Conservation (phyloP, 2,329 filamentous ascomycete genomes). For the Alternaria gaisen region DNA sequence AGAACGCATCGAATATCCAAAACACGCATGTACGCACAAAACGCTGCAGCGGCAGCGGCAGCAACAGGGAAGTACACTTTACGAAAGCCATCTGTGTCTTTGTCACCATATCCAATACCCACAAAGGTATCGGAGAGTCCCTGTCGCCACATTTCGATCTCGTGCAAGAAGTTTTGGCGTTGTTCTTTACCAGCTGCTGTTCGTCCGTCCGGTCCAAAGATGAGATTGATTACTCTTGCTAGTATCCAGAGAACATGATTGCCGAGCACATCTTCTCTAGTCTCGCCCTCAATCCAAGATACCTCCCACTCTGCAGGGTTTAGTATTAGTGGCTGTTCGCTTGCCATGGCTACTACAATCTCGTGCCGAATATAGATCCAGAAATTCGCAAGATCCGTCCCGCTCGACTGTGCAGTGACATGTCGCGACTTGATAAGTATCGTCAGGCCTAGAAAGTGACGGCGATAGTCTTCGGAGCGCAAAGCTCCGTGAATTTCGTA, state of each 20-base stretch:
- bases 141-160: slow-evolving; percentile 40
- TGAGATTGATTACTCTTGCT: slow-evolving; percentile 40
- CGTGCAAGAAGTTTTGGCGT: slow-evolving; percentile 35
- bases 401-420: slow-evolving; percentile 39
- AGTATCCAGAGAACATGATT: slow-evolving; percentile 47
- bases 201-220: slow-evolving; percentile 33
- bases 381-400: slow-evolving; percentile 46
- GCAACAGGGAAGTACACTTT: slow-evolving; percentile 46
- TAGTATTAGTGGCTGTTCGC: slow-evolving; percentile 39
- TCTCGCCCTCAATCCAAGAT: slow-evolving; percentile 37
- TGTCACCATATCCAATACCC: slow-evolving; percentile 43
- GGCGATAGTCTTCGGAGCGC: slow-evolving; percentile 39
- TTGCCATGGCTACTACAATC: slow-evolving; percentile 43
- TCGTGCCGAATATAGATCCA: slow-evolving; percentile 49
- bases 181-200: slow-evolving; percentile 23
- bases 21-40: slow-evolving; percentile 22
- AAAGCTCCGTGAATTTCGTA: slow-evolving; percentile 44
- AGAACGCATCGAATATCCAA: not conserved
- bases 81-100: slow-evolving; percentile 42
- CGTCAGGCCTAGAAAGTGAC: slow-evolving; percentile 43
- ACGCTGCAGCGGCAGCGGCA: slow-evolving; percentile 40
- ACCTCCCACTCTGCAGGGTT: slow-evolving; percentile 46
- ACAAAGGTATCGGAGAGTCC: slow-evolving; percentile 41
- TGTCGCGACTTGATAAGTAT: slow-evolving; percentile 42
- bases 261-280: slow-evolving; percentile 44